Base-by-base conservation (phyloP, 23 red algal species). In the Cyanidium caldarium region DNA sequence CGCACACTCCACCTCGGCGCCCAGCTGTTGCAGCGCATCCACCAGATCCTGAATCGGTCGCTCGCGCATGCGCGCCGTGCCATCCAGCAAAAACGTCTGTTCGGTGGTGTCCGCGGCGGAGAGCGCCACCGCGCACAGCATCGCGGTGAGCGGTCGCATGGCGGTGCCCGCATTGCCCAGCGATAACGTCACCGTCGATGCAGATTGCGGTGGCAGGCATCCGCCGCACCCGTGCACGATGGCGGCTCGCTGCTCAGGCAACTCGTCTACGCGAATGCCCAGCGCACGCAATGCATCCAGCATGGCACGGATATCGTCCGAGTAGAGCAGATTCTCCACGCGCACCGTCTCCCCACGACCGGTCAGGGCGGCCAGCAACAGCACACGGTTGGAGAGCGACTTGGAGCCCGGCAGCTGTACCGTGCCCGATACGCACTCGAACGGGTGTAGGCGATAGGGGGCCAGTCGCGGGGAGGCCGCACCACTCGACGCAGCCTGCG, bases 131-230 rank as follows among this genome's bases (percentile, higher is more conserved):
- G 77, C 58, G 35, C 66, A 79, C 69, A 98, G 66, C 0, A 79
- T 83, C 13, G 92, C 92, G 10, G 92, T 72, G 38, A 98, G 80
- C 46, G 92, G 92, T 28, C 92, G 78, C 92, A 98, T 98, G 0
- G 92, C 92, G 39, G 92, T 98, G 35, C 92, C 92, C 2, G 92
- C 92, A 69, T 98, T 98, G 17, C 92, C 92, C 0, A 98, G 68
- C 44, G 80, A 84, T 15, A 98, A 57, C 21, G 68, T 46, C 21
- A 98, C 80, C 0, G 34, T 37, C 10, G 51, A 25, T 5, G 19
- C 21, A 28, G n/a, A 28, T 61, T 28, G 10, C 23, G 51, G 51
- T 20, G 20, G 35, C 5, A 39, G 38, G 34, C 41, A 38, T 7
- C 58, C 40, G 37, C 58, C 37, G 25, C 3, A 45, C 1, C 33